Evolutionary conservation across 108 stramenopile genomes (phyloP).

Genomic region (Stephanodiscus triporus): DNA sequence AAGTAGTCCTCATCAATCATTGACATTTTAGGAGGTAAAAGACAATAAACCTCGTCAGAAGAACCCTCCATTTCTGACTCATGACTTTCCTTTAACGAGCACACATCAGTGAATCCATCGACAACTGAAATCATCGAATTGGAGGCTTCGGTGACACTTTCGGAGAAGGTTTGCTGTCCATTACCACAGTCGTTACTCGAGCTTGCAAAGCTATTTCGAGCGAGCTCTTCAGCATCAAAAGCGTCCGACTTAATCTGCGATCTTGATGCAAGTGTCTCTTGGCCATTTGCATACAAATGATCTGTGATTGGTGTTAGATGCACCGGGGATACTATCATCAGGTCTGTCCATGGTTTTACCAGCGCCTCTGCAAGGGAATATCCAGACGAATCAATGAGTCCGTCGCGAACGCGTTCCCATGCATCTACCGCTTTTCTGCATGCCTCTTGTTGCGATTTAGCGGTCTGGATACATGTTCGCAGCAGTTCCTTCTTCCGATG

Average conservation of each 20-base stretch:
- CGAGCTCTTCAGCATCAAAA: neutral
- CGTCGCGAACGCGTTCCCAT: conserved; percentile 82
- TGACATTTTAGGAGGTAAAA: conserved; percentile 26
- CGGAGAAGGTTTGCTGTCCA: conserved; percentile 4
- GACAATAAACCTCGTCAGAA: conserved; percentile 24
- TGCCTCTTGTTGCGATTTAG: conserved; percentile 78
- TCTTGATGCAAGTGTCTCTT: neutral
- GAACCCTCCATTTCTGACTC: conserved; percentile 18
- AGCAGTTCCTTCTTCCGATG: conserved; percentile 82
- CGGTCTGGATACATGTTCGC: conserved; percentile 56
- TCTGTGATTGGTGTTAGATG: neutral
- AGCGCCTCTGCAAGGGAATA: conserved; percentile 42
- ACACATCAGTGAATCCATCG: conserved; percentile 18
- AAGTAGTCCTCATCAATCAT: conserved; percentile 41
- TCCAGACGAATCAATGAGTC: conserved; percentile 62
- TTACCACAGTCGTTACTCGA: neutral
- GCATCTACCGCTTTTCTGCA: conserved; percentile 69
- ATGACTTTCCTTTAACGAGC: conserved; percentile 16
- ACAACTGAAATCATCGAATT: conserved; percentile 14
- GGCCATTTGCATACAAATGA: neutral
- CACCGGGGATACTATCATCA: neutral
- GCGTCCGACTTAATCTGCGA: neutral
- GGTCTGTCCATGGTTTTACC: neutral
- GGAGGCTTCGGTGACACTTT: neutral
- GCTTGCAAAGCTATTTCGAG: conserved; percentile 2